phyloP scores from a whole-genome alignment of 1,284 basidiomycete species.

The Coniophora puteana region DNA sequence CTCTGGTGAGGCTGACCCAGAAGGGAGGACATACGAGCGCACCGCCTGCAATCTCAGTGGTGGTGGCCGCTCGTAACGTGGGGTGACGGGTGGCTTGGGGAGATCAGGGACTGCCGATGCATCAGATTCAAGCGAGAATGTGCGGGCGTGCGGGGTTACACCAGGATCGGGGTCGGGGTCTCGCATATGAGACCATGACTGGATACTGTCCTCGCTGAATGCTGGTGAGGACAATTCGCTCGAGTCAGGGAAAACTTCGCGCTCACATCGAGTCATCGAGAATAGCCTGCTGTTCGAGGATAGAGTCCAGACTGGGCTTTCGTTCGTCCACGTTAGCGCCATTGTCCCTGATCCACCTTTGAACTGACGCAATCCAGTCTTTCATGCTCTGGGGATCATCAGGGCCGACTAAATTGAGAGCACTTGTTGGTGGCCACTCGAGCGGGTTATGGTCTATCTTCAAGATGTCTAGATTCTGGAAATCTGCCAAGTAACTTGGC shows the following conservation, averaged over 20 bases:
- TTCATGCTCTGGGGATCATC: conserved; percentile 53
- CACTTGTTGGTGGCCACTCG: conserved; percentile 78
- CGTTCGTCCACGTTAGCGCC: conserved; percentile 24
- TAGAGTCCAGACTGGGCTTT: conserved; percentile 40
- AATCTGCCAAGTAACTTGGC: conserved; percentile 77
- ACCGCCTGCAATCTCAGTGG: conserved; percentile 49
- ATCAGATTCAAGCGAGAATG: conserved; percentile 62
- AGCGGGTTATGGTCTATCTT: conserved; percentile 91
- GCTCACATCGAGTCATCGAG: conserved; percentile 42
- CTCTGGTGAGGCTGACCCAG: conserved; percentile 53
- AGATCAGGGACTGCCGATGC: conserved; percentile 49
- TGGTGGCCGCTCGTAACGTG: conserved; percentile 39
- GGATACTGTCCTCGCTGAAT: conserved; percentile 36
- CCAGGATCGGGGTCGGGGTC: conserved; percentile 32
- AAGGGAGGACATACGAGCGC: conserved; percentile 36
- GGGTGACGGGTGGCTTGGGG: conserved; percentile 22
- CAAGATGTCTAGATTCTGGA: conserved; percentile 74
- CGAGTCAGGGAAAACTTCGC: conserved; percentile 6
- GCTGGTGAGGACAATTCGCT: conserved; percentile 8
- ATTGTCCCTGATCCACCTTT: conserved; percentile 71
- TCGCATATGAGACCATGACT: conserved; percentile 39
- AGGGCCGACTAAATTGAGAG: conserved; percentile 41
- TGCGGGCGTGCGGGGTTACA: conserved; percentile 52
- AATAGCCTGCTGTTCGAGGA: conserved; percentile 37
- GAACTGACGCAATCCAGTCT: conserved; percentile 71